These are phyloP conservation scores for Mycena galopus DNA, from an alignment of 768 basidiomycete species.

Conservation along the genomic window DNA sequence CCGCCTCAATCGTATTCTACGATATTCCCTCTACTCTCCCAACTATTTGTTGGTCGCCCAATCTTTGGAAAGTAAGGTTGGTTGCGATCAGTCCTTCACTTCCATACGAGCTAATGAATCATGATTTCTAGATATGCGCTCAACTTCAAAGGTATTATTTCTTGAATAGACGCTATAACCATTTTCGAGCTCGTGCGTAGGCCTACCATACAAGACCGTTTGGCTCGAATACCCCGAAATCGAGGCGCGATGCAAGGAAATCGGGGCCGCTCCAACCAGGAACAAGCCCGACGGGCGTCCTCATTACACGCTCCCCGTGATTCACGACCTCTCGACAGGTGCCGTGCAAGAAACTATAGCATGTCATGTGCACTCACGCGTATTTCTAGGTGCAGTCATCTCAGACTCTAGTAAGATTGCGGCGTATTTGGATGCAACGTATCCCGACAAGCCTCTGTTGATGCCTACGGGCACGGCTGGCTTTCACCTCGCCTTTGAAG, in stretches of 20 bases:
- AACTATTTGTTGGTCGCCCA: not conserved
- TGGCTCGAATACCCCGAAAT: slow-evolving; percentile 62
- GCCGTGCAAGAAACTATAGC: not conserved
- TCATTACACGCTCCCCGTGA: slow-evolving; percentile 54
- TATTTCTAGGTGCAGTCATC: slow-evolving; percentile 38
- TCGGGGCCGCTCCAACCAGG: slow-evolving; percentile 46
- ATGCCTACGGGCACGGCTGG: slow-evolving; percentile 44
- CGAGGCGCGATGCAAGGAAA: slow-evolving; percentile 39
- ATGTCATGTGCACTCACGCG: not conserved
- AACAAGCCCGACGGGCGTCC: slow-evolving; percentile 40
- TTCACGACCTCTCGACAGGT: slow-evolving; percentile 55
- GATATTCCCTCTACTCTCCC: slow-evolving; percentile 10
- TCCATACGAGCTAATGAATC: not conserved
- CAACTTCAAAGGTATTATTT: slow-evolving; percentile 33
- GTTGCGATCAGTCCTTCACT: not conserved
- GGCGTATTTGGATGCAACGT: slow-evolving; percentile 43
- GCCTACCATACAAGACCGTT: slow-evolving; percentile 52
- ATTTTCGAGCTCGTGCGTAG: too few species aligned
- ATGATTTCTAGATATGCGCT: slow-evolving; percentile 25
- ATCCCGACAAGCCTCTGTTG: slow-evolving; percentile 46
- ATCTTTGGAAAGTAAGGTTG: not conserved
- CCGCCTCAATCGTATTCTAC: slow-evolving; percentile 4
- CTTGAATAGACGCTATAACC: too few species aligned
- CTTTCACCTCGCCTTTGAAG: slow-evolving; percentile 29
- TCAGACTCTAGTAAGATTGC: slow-evolving; percentile 56